A percentile compares a stretch with the other conserved stretches of the same genome.
Conservation (phyloP, 1,284 basidiomycete genomes). For the Ustilago tritici region DNA sequence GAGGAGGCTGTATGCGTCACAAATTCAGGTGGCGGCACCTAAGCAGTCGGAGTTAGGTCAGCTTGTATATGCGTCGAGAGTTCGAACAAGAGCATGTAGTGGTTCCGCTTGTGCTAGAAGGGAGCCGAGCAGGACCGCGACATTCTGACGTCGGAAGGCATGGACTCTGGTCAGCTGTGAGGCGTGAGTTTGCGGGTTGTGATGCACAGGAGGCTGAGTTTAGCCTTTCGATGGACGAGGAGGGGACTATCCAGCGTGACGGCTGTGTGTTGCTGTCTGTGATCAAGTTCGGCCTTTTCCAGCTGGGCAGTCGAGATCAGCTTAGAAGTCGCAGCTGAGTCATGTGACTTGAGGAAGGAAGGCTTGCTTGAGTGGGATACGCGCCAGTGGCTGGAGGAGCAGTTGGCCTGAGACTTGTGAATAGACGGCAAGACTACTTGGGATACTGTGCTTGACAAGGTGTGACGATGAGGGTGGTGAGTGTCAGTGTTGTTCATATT, state of each 20-base stretch:
- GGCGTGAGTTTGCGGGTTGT: neutral
- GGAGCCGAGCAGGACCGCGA: neutral
- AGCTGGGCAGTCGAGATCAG: neutral
- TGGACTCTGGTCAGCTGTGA: neutral
- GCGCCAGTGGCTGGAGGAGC: neutral
- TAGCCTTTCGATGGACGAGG: neutral
- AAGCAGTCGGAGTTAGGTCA: neutral
- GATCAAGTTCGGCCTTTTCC: neutral
- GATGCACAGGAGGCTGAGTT: neutral
- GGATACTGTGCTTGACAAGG: neutral
- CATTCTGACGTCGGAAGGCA: neutral
- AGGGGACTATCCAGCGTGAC: neutral
- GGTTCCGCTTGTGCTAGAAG: neutral
- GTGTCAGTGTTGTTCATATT: neutral
- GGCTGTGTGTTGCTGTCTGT: neutral
- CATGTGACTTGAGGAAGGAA: neutral
- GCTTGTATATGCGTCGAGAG: neutral
- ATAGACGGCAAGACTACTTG: neutral
- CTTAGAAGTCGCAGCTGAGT: neutral
- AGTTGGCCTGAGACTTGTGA: neutral
- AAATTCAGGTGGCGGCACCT: neutral
- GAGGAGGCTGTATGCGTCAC: neutral
- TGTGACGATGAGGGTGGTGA: neutral
- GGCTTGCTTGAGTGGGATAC: neutral
- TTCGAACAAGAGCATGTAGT: neutral